A percentile compares a stretch with the other conserved stretches of the same genome.
Conservation (phyloP, 305 asterid species). For the Solanum hybrid region DNA sequence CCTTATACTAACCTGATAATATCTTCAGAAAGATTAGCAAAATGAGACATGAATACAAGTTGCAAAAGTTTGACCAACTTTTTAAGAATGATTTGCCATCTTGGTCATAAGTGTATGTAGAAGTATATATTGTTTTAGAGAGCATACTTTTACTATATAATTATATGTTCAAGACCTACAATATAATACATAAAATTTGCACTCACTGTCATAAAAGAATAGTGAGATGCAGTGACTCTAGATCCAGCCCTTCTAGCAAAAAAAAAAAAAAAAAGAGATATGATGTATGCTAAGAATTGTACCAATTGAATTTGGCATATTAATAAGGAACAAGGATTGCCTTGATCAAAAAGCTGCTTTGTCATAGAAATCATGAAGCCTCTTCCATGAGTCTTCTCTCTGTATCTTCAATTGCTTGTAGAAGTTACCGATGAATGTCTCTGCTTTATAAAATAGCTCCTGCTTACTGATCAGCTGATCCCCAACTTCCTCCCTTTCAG, state of each 20-base stretch:
- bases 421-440: constrained; percentile 59
- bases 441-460: constrained; percentile 52
- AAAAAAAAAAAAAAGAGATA: neutral
- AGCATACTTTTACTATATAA: neutral
- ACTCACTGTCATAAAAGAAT: neutral
- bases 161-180: neutral
- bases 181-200: neutral
- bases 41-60: neutral
- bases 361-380: constrained; percentile 24
- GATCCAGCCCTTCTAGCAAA: neutral
- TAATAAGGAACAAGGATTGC: neutral
- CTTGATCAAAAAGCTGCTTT: neutral
- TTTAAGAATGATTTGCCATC: neutral
- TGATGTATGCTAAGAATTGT: neutral
- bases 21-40: neutral
- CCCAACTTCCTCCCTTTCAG: constrained; percentile 8
- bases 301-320: neutral
- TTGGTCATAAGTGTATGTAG: neutral
- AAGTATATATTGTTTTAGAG: neutral
- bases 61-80: neutral
- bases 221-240: neutral
- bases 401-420: constrained; percentile 60
- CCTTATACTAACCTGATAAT: neutral
- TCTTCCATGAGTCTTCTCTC: constrained; percentile 51
- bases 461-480: constrained; percentile 15